Percentiles rank a stretch among this genome's conserved stretches.
Conservation (phyloP, 768 basidiomycete genomes). For the Psilocybe cyanescens region DNA sequence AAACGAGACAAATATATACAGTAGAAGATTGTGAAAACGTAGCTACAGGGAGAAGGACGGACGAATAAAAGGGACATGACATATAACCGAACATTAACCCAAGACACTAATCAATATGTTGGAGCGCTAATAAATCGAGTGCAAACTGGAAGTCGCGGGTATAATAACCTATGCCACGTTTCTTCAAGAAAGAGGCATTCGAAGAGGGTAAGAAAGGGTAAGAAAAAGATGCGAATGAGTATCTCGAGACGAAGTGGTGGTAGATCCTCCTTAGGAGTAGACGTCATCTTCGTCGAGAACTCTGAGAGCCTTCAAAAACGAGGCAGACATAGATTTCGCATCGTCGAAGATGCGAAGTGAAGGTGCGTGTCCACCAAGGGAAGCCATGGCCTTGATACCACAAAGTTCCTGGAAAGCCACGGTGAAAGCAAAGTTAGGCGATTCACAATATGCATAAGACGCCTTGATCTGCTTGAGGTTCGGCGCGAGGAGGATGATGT, state of each 20-base stretch:
- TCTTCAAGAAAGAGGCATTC: too few species aligned
- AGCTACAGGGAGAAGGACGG: background rate
- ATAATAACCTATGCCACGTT: too few species aligned
- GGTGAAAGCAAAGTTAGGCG: constrained; percentile 46
- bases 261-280: background rate
- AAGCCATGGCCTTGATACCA: constrained; percentile 54
- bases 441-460: constrained; percentile 51
- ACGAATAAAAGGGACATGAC: background rate
- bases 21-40: background rate
- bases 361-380: constrained; percentile 37
- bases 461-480: constrained; percentile 54
- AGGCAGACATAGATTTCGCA: constrained; percentile 34
- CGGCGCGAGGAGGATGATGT: constrained; percentile 25
- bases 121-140: background rate
- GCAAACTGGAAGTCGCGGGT: background rate
- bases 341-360: constrained; percentile 42
- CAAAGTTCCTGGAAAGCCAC: constrained; percentile 60
- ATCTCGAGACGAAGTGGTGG: background rate
- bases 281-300: constrained; percentile 13
- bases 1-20: background rate
- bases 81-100: too few species aligned
- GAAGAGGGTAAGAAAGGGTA: background rate
- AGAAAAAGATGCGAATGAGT: background rate
- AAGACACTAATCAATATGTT: too few species aligned
- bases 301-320: constrained; percentile 31